Evolutionary conservation across 148 eudicot species (phyloP).

Genomic region (Euryodendron excelsum): DNA sequence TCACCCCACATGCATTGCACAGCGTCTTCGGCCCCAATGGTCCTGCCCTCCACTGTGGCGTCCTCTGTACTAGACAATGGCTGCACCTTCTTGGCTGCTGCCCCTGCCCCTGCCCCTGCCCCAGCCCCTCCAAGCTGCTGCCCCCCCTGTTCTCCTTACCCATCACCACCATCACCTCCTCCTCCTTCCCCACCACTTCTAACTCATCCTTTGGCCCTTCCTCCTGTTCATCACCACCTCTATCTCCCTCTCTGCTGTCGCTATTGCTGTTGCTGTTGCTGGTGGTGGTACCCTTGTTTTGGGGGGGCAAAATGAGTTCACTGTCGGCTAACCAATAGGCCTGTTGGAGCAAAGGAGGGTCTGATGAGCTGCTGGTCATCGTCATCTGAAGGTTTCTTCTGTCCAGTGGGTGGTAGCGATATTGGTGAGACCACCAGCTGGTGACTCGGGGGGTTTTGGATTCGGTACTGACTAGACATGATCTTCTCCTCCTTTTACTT

Average conservation of each 20-base stretch:
- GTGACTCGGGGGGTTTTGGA: constrained; percentile 14
- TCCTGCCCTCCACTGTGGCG: constrained; percentile 60
- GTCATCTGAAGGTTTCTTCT: no score
- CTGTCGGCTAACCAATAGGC: constrained; percentile 46
- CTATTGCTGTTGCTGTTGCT: no score
- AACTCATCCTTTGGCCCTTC: background rate
- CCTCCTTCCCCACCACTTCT: no score
- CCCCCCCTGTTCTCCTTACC: constrained; percentile 7
- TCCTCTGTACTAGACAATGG: constrained; percentile 45
- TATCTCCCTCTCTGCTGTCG: constrained; percentile 10
- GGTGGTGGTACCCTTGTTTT: no score
- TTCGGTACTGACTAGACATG: background rate
- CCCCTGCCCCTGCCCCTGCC: no score
- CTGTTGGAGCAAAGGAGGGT: constrained; percentile 46
- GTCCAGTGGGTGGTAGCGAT: background rate
- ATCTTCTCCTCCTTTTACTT: constrained; percentile 33
- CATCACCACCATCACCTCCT: no score
- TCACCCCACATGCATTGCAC: constrained; percentile 62
- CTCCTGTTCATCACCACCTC: background rate
- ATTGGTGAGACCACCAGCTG: constrained; percentile 18
- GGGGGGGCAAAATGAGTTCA: constrained; percentile 41
- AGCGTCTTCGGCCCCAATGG: constrained; percentile 54
- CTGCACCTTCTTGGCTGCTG: constrained; percentile 38
- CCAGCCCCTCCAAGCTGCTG: no score
- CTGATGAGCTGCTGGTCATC: no score